Base-by-base conservation (phyloP, 768 basidiomycete genomes). In the Rhodotorula graminis region DNA sequence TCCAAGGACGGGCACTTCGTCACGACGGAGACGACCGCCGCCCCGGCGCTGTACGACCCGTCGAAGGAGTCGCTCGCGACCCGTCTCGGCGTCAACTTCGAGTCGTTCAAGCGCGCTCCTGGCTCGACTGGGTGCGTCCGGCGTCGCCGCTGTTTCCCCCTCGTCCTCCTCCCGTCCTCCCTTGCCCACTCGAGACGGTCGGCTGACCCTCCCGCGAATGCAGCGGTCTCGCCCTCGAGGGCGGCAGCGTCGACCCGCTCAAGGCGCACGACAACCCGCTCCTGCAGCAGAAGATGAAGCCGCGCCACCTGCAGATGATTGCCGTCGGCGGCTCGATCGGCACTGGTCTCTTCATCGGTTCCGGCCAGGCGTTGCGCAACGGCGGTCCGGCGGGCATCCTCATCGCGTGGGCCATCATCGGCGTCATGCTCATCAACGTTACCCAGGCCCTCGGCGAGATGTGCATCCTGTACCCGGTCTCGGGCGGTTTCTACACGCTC, bases 51-150 rank as follows among this genome's bases (percentile, higher is more conserved):
- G 66, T 82, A 82, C 71, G 81, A 82, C 68, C 81, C 81, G 19
- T 71, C 70, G 40, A 72, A 80, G 68, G 82, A 82, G 73, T 75
- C 65, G 19, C 44, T 76, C 55, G 68, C 68, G 72, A 82, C 81
- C 1, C 73, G 81, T 2, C 68, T 79, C 16, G 82, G 82, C 40
- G 64, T 82, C 66, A 81, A 69, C 70, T 66, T 71, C n/a, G 82
- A 82, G 73, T 79, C 78, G 27, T 82, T 81, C 80, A 82, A 82
- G 76, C 79, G 79, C 37, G 82, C 82, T 40, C 81, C 82, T 1
- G 82, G 81, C n/a, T 68, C 77, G 7, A 81, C 80, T 14, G 76
- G 74, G 72, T 72, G 50, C 29, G 60, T 73, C 37, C 27, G 6
- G 15, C 16, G 7, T 10, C 27, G 23, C 25, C 57, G 33, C 50